Base-by-base conservation (phyloP, 2,329 filamentous ascomycete genomes). In the Aureobasidium subglaciale region DNA sequence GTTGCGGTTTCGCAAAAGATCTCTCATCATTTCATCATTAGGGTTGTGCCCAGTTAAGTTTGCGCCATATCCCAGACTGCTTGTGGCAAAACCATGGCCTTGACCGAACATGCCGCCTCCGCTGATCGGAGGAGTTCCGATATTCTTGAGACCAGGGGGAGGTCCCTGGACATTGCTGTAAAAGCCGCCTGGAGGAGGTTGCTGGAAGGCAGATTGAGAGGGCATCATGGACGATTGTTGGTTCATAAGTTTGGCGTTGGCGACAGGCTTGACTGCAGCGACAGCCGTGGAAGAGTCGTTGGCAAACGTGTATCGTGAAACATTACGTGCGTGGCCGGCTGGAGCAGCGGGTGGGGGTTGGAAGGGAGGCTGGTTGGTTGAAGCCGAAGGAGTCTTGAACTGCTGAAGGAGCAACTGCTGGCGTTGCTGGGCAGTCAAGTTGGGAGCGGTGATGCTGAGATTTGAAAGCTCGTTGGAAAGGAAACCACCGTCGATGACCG, bases 121-220 rank as follows among this genome's bases (percentile, higher is more conserved):
- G 61, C 78, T 83, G 64, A 88, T 90, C 15, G 93, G 92, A 57
- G 93, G 92, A 16, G 92, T 97, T 38, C 90, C 90, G 2, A 91
- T 91, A 20, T 92, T 95, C 74, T 99, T 99, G 25, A 99, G 78
- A 9, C 93, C 93, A 0, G 93, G 95, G 58, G 93, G 93, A 25
- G 95, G 93, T 3, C 91, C 92, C 65, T 95, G 90, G 65, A 96
- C 90, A 9, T 88, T 88, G 54, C 84, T 85, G 70, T 93, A 96
- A 68, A 90, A 93, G 61, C 79, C 82, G 61, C 78, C 71, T 50
- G 80, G 68, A 45, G 73, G 65, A 61, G 78, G 74, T 63, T 81
- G 78, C 63, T 82, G 67, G 63, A 77, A 79, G 32, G 75, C 74
- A 41, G 63, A 66, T 38, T 69, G 70, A 61, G 75, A 72, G 35